These are phyloP conservation scores for Nakazawaea peltata DNA, from an alignment of 805 yeast genomes.

Conservation along the genomic window DNA sequence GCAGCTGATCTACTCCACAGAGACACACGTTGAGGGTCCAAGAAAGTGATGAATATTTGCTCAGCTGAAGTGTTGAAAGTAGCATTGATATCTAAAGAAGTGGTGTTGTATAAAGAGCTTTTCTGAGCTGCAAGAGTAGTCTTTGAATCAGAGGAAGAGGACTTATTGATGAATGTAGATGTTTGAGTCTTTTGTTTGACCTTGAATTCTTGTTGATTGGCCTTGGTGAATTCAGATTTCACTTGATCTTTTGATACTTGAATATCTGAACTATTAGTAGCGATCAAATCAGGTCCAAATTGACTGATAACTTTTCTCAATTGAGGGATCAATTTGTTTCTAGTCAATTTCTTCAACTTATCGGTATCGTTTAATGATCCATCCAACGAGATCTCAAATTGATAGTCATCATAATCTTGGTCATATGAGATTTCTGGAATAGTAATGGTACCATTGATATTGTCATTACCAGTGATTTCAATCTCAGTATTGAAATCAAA, in stretches of 20 bases:
- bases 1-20: slow-evolving; percentile 86
- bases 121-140: slow-evolving; percentile 10
- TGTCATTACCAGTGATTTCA: slow-evolving; percentile 43
- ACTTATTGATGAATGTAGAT: slow-evolving; percentile 14
- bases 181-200: slow-evolving; percentile 21
- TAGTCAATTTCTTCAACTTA: slow-evolving; percentile 43
- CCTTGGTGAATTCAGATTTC: slow-evolving; percentile 45
- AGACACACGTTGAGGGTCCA: slow-evolving; percentile 71
- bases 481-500: slow-evolving; percentile 73
- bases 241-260: slow-evolving; percentile 71
- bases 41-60: slow-evolving; percentile 69
- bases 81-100: slow-evolving; percentile 70
- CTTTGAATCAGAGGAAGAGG: slow-evolving; percentile 11
- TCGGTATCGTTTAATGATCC: slow-evolving; percentile 33
- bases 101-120: slow-evolving; percentile 68
- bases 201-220: slow-evolving; percentile 31
- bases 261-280: slow-evolving; percentile 74
- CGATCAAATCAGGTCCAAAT: slow-evolving; percentile 75
- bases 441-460: slow-evolving; percentile 62
- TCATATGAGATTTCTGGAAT: slow-evolving; percentile 95
- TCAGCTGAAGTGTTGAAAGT: slow-evolving; percentile 83
- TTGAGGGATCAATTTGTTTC: slow-evolving; percentile 54
- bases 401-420: slow-evolving; percentile 77
- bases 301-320: slow-evolving; percentile 49
- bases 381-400: slow-evolving; percentile 66